Evolutionary conservation across 2,329 filamentous ascomycete genomes (phyloP).

Genomic region (Davidsoniella virescens): DNA sequence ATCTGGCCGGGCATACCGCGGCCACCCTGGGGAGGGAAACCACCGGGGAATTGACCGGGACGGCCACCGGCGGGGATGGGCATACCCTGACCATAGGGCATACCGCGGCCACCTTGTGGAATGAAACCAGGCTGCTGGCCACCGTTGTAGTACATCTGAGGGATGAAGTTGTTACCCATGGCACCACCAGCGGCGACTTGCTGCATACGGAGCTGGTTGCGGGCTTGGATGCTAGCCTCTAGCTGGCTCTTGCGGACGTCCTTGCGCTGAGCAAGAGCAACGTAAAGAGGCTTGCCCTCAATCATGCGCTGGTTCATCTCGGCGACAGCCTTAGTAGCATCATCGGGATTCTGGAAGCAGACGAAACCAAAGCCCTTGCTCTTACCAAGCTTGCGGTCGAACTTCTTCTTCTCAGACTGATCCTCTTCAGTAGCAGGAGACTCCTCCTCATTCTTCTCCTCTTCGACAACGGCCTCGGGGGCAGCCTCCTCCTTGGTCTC

Average conservation of each 20-base stretch:
- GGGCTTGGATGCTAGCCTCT: constrained; percentile 96
- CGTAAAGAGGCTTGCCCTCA: constrained; percentile 89
- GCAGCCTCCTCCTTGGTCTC: constrained; percentile 25
- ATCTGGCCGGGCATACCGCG: constrained; percentile 77
- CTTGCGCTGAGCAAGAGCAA: constrained; percentile 96
- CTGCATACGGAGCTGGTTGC: constrained; percentile 97
- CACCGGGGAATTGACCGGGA: constrained; percentile 68
- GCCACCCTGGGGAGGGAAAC: constrained; percentile 74
- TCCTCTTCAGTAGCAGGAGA: constrained; percentile 36
- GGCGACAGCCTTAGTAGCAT: constrained; percentile 95
- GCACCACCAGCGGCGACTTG: constrained; percentile 83
- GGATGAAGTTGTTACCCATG: constrained; percentile 77
- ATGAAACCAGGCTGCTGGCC: constrained; percentile 61
- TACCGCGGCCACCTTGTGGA: constrained; percentile 46
- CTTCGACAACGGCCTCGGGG: constrained; percentile 33
- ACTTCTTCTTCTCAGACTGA: constrained; percentile 24
- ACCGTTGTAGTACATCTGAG: constrained; percentile 64
- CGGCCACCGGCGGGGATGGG: constrained; percentile 65
- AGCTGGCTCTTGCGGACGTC: constrained; percentile 99
- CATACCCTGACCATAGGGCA: constrained; percentile 47
- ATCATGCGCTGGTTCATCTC: constrained; percentile 99
- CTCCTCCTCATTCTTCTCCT: constrained; percentile 37
- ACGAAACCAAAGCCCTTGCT: constrained; percentile 99
- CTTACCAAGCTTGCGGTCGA: constrained; percentile 68
- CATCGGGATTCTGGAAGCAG: constrained; percentile 98